Base-by-base conservation (phyloP, 2,329 filamentous ascomycete species). In the Phyllosticta citriasiana region DNA sequence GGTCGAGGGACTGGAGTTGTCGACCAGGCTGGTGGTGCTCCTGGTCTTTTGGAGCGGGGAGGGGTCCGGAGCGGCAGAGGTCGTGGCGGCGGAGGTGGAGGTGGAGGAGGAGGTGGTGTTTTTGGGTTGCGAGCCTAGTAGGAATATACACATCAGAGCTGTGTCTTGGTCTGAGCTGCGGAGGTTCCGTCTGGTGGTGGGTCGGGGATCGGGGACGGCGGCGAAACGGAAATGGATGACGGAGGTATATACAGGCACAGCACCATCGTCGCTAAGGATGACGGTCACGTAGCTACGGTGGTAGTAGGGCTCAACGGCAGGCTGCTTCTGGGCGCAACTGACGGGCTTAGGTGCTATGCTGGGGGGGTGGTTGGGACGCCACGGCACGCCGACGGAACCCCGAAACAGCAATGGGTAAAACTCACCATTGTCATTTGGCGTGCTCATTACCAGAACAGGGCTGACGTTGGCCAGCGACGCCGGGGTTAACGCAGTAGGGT, bases 1-100 rank as follows among this genome's bases (percentile, higher is more conserved):
- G 64, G 57, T 66, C 53, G 69, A 62, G 57, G 67, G 61, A 63
- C 64, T 30, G 27, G 27, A 30, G 63, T 50, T 71, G 71, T 71
- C 65, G 47, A 77, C 74, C 66, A 82, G 73, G 65, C 77, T 81
- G 61, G 76, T 76, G 59, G 77, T 77, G 69, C 77, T 79, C 70
- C 76, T 76, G 67, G 77, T 79, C 73, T 79, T 80, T 33, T 74
- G 74, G 58, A 81, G 69, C 65, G 63, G 22, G 30, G 59, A 22
- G 19, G 53, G 61, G 26, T 40, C 33, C 10, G 33, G 33, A 12
- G 16, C 40, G 40, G 40, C 14, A 5, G 16, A 4, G 27, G 27
- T 4, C 27, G 27, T n/a, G 40, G 16, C 40, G n/a, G 40, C 5
- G 14, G 40, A 47, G 14, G 40, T 47, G 40, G 40, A 5, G 40